These are phyloP conservation scores for Mycena galericulata DNA, from an alignment of 768 basidiomycete genomes.

Conservation along the genomic window DNA sequence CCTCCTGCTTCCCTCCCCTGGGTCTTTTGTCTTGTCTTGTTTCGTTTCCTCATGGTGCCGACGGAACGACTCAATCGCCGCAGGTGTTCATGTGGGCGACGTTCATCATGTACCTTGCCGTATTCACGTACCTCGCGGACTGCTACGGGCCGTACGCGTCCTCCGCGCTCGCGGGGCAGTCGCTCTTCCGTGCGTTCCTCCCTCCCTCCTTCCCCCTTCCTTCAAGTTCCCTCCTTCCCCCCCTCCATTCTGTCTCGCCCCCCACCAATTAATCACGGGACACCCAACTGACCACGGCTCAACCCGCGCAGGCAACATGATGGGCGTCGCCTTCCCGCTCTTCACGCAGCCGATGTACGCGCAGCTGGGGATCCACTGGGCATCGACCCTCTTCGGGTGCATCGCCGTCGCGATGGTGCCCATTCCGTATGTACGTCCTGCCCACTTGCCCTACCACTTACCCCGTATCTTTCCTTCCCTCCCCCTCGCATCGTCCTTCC, in stretches of 20 bases:
- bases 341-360: no score
- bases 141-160: constrained; percentile 59
- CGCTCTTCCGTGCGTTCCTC: constrained; percentile 50
- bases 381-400: no score
- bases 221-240: no score
- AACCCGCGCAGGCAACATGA: constrained; percentile 46
- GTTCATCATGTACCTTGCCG: constrained; percentile 56
- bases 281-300: neutral
- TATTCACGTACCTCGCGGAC: constrained; percentile 60
- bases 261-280: constrained; percentile 4
- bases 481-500: neutral
- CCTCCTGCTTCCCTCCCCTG: no score
- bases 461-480: no score
- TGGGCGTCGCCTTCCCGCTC: constrained; percentile 52
- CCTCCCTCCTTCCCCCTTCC: no score
- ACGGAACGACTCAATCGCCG: neutral
- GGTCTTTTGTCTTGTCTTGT: no score
- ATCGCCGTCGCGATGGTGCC: no score
- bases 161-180: constrained; percentile 62
- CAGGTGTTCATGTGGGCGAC: constrained; percentile 52
- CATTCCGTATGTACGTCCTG: constrained; percentile 48
- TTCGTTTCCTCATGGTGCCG: neutral
- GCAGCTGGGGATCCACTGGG: no score
- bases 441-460: neutral
- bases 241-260: neutral